A percentile compares a stretch with the other conserved stretches of the same genome.
phyloP scores from a whole-genome alignment of 805 yeast genomes.

The Candida ascalaphidarum region DNA sequence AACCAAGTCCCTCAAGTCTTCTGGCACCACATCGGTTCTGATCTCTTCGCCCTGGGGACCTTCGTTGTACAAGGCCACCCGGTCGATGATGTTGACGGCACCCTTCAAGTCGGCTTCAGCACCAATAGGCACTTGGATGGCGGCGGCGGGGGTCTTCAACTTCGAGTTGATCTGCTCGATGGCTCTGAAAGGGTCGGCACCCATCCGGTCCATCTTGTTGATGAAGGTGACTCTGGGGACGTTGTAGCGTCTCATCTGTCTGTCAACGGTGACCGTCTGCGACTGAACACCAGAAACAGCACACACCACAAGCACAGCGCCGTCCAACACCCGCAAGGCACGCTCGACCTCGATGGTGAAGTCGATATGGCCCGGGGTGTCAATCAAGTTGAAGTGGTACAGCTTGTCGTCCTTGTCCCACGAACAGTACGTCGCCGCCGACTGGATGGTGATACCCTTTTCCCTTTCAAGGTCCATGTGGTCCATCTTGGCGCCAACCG shows the following conservation, averaged over 20 bases:
- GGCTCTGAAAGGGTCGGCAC: slow-evolving; percentile 94
- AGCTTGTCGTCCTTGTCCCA: slow-evolving; percentile 71
- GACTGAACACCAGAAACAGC: slow-evolving; percentile 98
- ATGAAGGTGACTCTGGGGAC: slow-evolving; percentile 95
- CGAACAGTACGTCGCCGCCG: slow-evolving; percentile 97
- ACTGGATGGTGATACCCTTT: slow-evolving; percentile 97
- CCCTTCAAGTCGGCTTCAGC: slow-evolving; percentile 80
- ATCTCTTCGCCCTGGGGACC: slow-evolving; percentile 85
- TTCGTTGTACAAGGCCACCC: slow-evolving; percentile 81
- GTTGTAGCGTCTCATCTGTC: slow-evolving; percentile 97
- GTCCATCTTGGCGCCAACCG: slow-evolving; percentile 99
- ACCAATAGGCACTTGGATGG: slow-evolving; percentile 97
- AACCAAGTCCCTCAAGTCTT: slow-evolving; percentile 68
- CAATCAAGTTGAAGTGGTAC: slow-evolving; percentile 90
- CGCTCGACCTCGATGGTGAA: slow-evolving; percentile 98
- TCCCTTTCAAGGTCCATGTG: slow-evolving; percentile 98
- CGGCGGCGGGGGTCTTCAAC: slow-evolving; percentile 91
- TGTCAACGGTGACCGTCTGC: slow-evolving; percentile 96
- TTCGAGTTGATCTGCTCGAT: slow-evolving; percentile 85
- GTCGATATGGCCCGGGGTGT: slow-evolving; percentile 98
- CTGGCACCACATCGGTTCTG: slow-evolving; percentile 59
- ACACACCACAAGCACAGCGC: slow-evolving; percentile 97
- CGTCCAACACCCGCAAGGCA: slow-evolving; percentile 95
- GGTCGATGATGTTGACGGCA: slow-evolving; percentile 83
- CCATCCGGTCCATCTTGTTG: slow-evolving; percentile 99